Evolutionary conservation across 2,329 filamentous ascomycete species (phyloP).

Genomic region (Acrocalymma vagum): DNA sequence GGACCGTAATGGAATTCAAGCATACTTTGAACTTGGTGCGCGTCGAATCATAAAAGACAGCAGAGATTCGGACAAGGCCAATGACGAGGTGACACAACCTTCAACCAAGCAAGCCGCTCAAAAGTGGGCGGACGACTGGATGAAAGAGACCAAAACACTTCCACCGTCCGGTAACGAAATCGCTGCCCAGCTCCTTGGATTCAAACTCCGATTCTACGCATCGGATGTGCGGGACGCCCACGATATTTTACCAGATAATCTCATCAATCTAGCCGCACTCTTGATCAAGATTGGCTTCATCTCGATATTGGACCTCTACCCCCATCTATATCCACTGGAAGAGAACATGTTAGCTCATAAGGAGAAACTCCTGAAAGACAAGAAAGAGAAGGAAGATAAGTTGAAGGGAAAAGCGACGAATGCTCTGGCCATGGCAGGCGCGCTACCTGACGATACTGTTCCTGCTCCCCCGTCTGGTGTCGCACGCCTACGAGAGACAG

Average conservation of each 20-base stretch:
- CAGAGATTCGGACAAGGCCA: constrained; percentile 40
- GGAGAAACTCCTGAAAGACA: constrained; percentile 72
- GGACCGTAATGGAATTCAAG: constrained; percentile 69
- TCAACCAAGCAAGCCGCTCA: constrained; percentile 54
- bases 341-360: constrained; percentile 80
- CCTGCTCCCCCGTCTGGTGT: constrained; percentile 57
- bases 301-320: constrained; percentile 87
- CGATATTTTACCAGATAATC: constrained; percentile 86
- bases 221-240: constrained; percentile 76
- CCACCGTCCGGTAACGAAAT: constrained; percentile 88
- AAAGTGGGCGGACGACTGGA: constrained; percentile 68
- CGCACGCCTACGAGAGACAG: constrained; percentile 60
- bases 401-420: constrained; percentile 76
- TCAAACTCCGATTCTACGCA: constrained; percentile 96
- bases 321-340: constrained; percentile 88
- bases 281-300: constrained; percentile 98
- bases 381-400: constrained; percentile 73
- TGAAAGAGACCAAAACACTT: constrained; percentile 79
- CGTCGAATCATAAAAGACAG: constrained; percentile 64
- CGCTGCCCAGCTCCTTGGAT: constrained; percentile 92
- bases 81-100: constrained; percentile 20
- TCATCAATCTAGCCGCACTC: constrained; percentile 89
- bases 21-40: constrained; percentile 89
- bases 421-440: constrained; percentile 85
- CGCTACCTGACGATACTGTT: constrained; percentile 81